Percentiles rank a stretch among this genome's conserved stretches.
phyloP scores from a whole-genome alignment of 2,329 filamentous ascomycete genomes.

The Pyrenophora teres region DNA sequence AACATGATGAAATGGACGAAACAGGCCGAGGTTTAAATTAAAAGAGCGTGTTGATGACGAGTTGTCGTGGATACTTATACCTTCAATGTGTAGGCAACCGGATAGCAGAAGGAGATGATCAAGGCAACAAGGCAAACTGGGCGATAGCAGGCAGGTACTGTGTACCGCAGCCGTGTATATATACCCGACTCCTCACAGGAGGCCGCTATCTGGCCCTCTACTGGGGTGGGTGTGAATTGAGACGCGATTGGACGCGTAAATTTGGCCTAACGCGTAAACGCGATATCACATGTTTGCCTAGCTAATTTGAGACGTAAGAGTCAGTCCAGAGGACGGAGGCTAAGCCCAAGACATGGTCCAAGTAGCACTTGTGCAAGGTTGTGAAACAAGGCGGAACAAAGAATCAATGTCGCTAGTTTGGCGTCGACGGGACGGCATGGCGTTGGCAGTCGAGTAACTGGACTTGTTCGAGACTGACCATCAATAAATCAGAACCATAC shows the following conservation, averaged over 20 bases:
- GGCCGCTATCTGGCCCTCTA: constrained; percentile 39
- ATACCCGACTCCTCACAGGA: constrained; percentile 40
- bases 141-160: constrained; percentile 33
- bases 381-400: constrained; percentile 37
- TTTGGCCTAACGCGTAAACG: constrained; percentile 33
- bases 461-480: constrained; percentile 4
- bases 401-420: constrained; percentile 27
- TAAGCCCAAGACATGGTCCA: constrained; percentile 27
- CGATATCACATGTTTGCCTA: constrained; percentile 46
- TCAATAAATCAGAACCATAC: background rate
- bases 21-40: background rate
- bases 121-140: constrained; percentile 38
- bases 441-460: constrained; percentile 13
- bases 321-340: constrained; percentile 24
- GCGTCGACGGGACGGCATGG: constrained; percentile 2
- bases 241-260: constrained; percentile 46
- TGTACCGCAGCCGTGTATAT: constrained; percentile 36
- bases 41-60: constrained; percentile 18
- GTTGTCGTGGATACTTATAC: constrained; percentile 37
- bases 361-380: constrained; percentile 36
- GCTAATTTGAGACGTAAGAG: constrained; percentile 29
- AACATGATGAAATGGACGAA: constrained; percentile 40
- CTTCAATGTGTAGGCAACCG: constrained; percentile 29
- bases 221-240: constrained; percentile 28
- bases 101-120: constrained; percentile 25